Base-by-base conservation (phyloP, 1,284 basidiomycete genomes). In the Irpex sp. region DNA sequence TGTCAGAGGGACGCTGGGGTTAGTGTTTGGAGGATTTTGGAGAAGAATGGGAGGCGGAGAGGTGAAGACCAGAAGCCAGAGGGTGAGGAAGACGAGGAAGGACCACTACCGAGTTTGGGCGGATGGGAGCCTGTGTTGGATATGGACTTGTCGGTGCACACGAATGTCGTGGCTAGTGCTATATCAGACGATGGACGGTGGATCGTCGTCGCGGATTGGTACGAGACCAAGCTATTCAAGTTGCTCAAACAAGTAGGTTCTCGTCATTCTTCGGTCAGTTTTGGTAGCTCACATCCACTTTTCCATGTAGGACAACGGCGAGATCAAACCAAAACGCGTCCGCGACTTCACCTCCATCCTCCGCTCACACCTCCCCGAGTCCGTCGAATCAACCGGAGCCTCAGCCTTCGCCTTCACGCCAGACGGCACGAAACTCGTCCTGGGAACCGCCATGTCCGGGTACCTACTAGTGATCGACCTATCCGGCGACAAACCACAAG, bases 171-270 rank as follows among this genome's bases (percentile, higher is more conserved):
- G 21, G 79, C 89, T 1, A 87, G 88, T 59, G 85, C 88, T 0
- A 85, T 99, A 55, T 95, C 94, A 14, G 82, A 88, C 56, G 86
- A 98, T 67, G 96, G 96, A 0, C 75, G 75, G 58, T 98, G 94
- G 93, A 78, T 99, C 37, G 94, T 87, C 14, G 87, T 92, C 7
- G 92, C 94, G 0, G 96, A 99, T 73, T 77, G 91, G 65, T 93
- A 93, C 74, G 94, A 98, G 76, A 88, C 90, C 6, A 98, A 96
- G 72, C 75, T 99, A 14, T 99, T 96, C 75, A 76, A 78, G n/a
- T 72, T 96, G 36, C 70, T 72, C 49, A 71, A 69, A 37, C 74
- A 78, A 68, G 88, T 88, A 69, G 73, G 85, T 76, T 42, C 56
- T 58, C 18, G 37, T 10, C 14, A 45, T 23, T 58, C 59, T 45